Percentiles rank a stretch among this genome's conserved stretches.
phyloP scores from a whole-genome alignment of 768 basidiomycete species.

The Amanita pallidorosea region DNA sequence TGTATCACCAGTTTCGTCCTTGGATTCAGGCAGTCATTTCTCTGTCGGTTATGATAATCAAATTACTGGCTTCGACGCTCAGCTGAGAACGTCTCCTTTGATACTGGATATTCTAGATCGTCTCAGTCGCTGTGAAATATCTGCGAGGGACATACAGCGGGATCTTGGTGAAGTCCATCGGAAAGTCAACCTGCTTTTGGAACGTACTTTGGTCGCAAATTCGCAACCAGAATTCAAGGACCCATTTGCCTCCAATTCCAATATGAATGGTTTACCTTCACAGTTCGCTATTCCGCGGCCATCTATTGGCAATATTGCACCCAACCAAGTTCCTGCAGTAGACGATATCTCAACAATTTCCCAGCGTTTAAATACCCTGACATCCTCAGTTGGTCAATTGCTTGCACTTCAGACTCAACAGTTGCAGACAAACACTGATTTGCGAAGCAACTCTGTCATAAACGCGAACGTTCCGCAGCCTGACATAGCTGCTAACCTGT shows the following conservation, averaged over 20 bases:
- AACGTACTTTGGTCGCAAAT: conserved; percentile 40
- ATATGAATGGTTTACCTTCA: conserved; percentile 22
- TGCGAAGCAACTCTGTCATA: conserved; percentile 31
- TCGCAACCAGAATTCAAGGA: conserved; percentile 73
- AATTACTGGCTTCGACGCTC: conserved; percentile 48
- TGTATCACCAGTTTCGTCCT: conserved; percentile 68
- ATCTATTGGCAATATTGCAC: conserved; percentile 60
- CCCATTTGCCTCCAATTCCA: conserved; percentile 51
- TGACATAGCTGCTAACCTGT: conserved; percentile 37
- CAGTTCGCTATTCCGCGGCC: conserved; percentile 39
- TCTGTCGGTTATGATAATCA: conserved; percentile 35
- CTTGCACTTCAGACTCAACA: conserved; percentile 73
- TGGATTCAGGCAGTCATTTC: conserved; percentile 64
- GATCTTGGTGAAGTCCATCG: conserved; percentile 65
- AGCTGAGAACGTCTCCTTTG: conserved; percentile 66
- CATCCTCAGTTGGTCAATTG: conserved; percentile 78
- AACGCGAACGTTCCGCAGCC: conserved; percentile 29
- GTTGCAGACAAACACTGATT: conserved; percentile 34
- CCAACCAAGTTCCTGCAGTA: conserved; percentile 53
- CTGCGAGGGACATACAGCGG: conserved; percentile 61
- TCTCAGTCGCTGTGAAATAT: conserved; percentile 58
- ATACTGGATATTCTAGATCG: conserved; percentile 72
- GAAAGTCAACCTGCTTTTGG: conserved; percentile 69
- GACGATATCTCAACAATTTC: conserved; percentile 73
- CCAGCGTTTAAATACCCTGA: conserved; percentile 68